Evolutionary conservation across 352 stramenopile genomes (phyloP).

Genomic region (Pythium sp.): DNA sequence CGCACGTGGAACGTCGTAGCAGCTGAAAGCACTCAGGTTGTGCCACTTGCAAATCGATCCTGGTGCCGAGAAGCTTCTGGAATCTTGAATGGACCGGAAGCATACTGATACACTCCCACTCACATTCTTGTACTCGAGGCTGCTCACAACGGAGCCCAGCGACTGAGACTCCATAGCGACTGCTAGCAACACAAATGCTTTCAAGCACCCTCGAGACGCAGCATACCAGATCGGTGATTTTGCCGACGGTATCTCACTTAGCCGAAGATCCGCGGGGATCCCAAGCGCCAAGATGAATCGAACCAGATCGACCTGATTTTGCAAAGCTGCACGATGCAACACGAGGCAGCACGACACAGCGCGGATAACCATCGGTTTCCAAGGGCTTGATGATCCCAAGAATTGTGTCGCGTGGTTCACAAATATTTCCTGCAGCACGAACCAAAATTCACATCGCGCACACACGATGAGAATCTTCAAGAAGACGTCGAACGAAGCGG

Average conservation of each 20-base stretch:
- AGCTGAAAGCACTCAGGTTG: constrained; percentile 52
- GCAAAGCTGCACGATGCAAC: constrained; percentile 44
- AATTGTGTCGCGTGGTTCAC: constrained; percentile 34
- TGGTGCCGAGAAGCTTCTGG: constrained; percentile 22
- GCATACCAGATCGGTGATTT: constrained; percentile 50
- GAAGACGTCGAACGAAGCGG: constrained; percentile 40
- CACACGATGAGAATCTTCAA: constrained; percentile 47
- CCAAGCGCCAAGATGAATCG: constrained; percentile 47
- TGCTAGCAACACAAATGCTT: constrained; percentile 42
- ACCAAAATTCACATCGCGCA: constrained; percentile 47
- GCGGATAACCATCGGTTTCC: constrained; percentile 45
- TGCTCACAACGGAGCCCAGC: constrained; percentile 13
- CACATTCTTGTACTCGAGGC: constrained; percentile 9
- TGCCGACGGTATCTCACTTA: constrained; percentile 26
- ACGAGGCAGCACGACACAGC: constrained; percentile 41
- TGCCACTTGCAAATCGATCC: constrained; percentile 45
- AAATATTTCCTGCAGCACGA: constrained; percentile 41
- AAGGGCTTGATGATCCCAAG: constrained; percentile 34
- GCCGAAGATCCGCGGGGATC: constrained; percentile 31
- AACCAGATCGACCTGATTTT: constrained; percentile 39
- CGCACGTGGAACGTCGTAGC: constrained; percentile 30
- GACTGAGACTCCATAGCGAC: constrained; percentile 30
- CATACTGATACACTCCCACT: constrained; percentile 1
- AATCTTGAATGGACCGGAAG: constrained; percentile 25
- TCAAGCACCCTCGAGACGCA: constrained; percentile 34